Percentiles rank a stretch among this genome's conserved stretches.
Conservation (phyloP, 352 stramenopile species). For the Phytophthora kernoviae region DNA sequence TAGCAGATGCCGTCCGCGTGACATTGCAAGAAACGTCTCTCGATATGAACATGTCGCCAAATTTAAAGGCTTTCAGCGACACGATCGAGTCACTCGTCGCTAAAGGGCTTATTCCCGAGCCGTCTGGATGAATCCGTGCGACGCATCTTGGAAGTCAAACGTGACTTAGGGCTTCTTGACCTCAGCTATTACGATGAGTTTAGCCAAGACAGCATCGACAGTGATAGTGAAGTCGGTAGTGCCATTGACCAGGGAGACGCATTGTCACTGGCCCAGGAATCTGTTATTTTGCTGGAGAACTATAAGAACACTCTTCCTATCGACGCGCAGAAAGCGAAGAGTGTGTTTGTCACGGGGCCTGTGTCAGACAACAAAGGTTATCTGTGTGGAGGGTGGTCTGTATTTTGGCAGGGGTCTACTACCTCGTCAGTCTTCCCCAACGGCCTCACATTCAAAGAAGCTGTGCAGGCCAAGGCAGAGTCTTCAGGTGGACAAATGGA, state of each 20-base stretch:
- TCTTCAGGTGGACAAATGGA: constrained; percentile 7
- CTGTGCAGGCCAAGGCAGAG: constrained; percentile 25
- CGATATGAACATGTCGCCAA: constrained; percentile 92
- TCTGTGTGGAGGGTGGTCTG: constrained; percentile 73
- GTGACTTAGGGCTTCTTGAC: constrained; percentile 52
- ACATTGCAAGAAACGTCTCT: constrained; percentile 86
- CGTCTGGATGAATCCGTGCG: constrained; percentile 68
- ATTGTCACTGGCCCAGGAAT: constrained; percentile 73
- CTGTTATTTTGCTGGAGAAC: constrained; percentile 84
- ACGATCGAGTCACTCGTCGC: constrained; percentile 62
- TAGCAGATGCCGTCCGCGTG: constrained; percentile 68
- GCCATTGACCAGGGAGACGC: constrained; percentile 56
- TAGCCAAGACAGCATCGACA: constrained; percentile 2
- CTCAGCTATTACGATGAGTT: constrained; percentile 14
- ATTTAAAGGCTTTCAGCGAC: constrained; percentile 50
- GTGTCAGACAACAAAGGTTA: constrained; percentile 72
- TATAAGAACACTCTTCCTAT: constrained; percentile 48
- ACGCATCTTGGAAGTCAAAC: constrained; percentile 66
- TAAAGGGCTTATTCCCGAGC: constrained; percentile 37
- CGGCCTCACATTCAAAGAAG: constrained; percentile 61
- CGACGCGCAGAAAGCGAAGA: constrained; percentile 11
- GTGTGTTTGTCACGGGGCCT: constrained; percentile 68
- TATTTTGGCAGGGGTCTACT: constrained; percentile 70
- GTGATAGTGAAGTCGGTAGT: constrained; percentile 44
- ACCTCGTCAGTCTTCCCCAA: constrained; percentile 69